Evolutionary conservation across 2,329 filamentous ascomycete genomes (phyloP).

Genomic region (Raffaelea deltoideospora): DNA sequence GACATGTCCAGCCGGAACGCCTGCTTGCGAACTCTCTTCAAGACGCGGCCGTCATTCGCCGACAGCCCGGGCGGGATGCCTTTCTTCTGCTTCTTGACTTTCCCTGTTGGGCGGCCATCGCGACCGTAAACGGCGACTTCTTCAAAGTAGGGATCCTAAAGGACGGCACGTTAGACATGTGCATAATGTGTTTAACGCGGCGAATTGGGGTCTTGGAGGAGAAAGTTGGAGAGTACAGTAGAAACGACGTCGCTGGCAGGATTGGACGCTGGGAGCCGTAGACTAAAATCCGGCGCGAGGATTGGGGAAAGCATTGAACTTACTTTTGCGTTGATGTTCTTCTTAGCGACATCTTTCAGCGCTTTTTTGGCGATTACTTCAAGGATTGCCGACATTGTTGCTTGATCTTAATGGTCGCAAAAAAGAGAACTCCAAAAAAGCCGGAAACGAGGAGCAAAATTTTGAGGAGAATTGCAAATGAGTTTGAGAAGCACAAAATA

Average conservation of each 20-base stretch:
- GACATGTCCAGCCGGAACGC: constrained; percentile 78
- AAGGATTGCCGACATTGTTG: constrained; percentile 8
- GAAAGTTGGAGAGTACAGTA: no score
- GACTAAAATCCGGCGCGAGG: background rate
- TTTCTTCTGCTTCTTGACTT: constrained; percentile 72
- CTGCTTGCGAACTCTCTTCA: constrained; percentile 72
- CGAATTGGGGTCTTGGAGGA: no score
- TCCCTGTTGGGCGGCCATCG: constrained; percentile 48
- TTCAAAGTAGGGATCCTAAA: constrained; percentile 81
- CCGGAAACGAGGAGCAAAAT: no score
- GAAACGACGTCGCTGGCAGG: no score
- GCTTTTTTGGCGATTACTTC: constrained; percentile 10
- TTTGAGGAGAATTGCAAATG: no score
- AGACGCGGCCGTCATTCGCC: constrained; percentile 62
- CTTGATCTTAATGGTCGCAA: background rate
- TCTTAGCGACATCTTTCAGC: constrained; percentile 8
- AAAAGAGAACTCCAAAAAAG: background rate
- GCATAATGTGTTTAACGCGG: no score
- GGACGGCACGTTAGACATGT: constrained; percentile 1
- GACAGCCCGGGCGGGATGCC: constrained; percentile 72
- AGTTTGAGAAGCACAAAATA: no score
- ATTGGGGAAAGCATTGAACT: background rate
- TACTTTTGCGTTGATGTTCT: constrained; percentile 14
- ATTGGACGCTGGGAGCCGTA: background rate
- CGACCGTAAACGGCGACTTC: constrained; percentile 59